Evolutionary conservation across 1,284 basidiomycete species (phyloP).

Genomic region (Volvariella surrecta): DNA sequence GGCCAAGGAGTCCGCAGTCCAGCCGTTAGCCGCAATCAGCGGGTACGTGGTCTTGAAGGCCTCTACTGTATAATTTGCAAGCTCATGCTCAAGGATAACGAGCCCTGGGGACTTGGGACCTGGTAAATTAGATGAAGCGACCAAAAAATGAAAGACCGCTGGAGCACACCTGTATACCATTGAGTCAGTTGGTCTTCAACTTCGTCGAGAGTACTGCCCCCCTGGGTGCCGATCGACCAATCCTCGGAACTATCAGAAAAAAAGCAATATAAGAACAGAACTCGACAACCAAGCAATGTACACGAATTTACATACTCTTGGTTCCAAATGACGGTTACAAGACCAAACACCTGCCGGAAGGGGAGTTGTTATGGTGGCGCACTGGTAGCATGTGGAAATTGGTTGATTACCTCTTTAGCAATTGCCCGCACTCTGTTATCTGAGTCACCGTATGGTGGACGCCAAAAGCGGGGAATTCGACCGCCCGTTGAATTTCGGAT

Average conservation of each 20-base stretch:
- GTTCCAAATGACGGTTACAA: conserved; percentile 74
- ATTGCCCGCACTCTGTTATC: conserved; percentile 70
- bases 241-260: too few relatives aligned
- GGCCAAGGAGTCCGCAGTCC: conserved; percentile 54
- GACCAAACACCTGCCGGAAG: conserved; percentile 43
- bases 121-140: conserved; percentile 13
- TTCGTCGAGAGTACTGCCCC: conserved; percentile 31
- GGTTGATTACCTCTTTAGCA: conserved; percentile 40
- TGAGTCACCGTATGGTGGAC: conserved; percentile 73
- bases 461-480: conserved; percentile 63
- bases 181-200: conserved; percentile 39
- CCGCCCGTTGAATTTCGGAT: conserved; percentile 78
- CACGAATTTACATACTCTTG: conserved; percentile 50
- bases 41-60: conserved; percentile 69
- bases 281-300: conserved; percentile 1
- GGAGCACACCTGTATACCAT: conserved; percentile 44
- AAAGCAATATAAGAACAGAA: too few relatives aligned
- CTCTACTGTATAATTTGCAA: conserved; percentile 50
- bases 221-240: too few relatives aligned
- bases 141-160: conserved; percentile 6
- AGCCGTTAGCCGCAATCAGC: conserved; percentile 53
- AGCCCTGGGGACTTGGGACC: conserved; percentile 68
- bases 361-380: not conserved
- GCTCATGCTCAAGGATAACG: conserved; percentile 80
- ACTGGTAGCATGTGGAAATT: not conserved